phyloP scores from a whole-genome alignment of 108 stramenopile genomes.

The Hondaea fermentalgiana region DNA sequence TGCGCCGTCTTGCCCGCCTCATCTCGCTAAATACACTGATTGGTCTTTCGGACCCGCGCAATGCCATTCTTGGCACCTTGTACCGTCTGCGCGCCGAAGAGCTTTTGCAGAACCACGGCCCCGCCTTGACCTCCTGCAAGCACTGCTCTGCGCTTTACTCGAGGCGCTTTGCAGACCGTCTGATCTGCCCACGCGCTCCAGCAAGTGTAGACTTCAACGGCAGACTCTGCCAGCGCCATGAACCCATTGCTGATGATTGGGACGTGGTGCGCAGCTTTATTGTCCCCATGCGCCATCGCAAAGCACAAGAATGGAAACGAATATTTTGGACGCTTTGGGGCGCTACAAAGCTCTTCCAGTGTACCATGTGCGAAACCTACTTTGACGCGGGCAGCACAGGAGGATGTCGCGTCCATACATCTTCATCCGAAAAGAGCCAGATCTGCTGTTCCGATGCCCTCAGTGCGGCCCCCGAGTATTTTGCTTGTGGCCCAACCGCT shows the following conservation, averaged over 20 bases:
- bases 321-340: background rate
- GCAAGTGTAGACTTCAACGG: background rate
- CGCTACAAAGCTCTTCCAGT: background rate
- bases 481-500: background rate
- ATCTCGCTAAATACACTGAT: slow-evolving; percentile 31
- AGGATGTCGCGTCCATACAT: background rate
- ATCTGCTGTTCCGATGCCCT: background rate
- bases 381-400: background rate
- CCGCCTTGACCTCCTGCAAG: background rate
- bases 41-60: slow-evolving; percentile 31
- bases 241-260: background rate
- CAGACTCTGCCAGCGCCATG: background rate
- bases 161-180: background rate
- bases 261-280: background rate
- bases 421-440: background rate
- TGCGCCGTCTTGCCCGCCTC: slow-evolving; percentile 21
- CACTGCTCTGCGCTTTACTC: background rate
- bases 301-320: background rate
- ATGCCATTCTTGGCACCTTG: slow-evolving; percentile 40
- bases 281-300: background rate
- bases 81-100: slow-evolving; percentile 3
- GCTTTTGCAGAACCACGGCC: background rate
- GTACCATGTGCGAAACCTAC: background rate
- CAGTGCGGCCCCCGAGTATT: background rate
- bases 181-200: background rate